These are phyloP conservation scores for Trichodelitschia bisporula DNA, from an alignment of 495 filamentous ascomycete species.

Conservation along the genomic window DNA sequence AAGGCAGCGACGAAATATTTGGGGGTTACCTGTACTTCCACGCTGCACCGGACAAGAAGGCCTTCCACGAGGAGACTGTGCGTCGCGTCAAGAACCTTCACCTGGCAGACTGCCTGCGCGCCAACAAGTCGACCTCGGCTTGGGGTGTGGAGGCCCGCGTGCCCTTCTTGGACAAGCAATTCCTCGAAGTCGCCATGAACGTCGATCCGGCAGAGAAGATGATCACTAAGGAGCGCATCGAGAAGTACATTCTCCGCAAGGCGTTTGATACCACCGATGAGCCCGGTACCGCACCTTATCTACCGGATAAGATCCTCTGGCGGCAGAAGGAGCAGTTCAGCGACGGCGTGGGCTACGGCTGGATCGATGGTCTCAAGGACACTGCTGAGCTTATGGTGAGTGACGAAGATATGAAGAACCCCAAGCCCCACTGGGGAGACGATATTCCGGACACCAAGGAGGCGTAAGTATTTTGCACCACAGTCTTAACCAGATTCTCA, in stretches of 20 bases:
- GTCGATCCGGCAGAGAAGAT: conserved; percentile 87
- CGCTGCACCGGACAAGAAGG: conserved; percentile 67
- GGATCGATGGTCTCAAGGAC: conserved; percentile 95
- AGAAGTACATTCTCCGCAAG: conserved; percentile 94
- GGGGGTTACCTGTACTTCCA: conserved; percentile 98
- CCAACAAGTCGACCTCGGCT: conserved; percentile 97
- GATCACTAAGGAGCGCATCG: conserved; percentile 73
- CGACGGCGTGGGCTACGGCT: conserved; percentile 95
- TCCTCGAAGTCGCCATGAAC: conserved; percentile 76
- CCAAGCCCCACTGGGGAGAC: conserved; percentile 78
- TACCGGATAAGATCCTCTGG: conserved; percentile 88
- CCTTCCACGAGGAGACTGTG: conserved; percentile 84
- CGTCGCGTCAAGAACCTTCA: conserved; percentile 87
- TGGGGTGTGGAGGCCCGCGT: conserved; percentile 98
- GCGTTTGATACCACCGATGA: conserved; percentile 86
- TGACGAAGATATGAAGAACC: conserved; percentile 92
- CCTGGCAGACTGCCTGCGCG: conserved; percentile 78
- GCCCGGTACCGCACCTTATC: conserved; percentile 52
- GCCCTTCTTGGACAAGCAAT: conserved; percentile 92
- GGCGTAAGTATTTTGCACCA: too few species aligned
- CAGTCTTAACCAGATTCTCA: conserved; percentile 10
- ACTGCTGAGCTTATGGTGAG: conserved; percentile 67
- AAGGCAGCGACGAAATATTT: conserved; percentile 94
- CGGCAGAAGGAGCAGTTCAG: conserved; percentile 98
- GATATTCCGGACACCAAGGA: conserved; percentile 93